Base-by-base conservation (phyloP, 1,284 basidiomycete species). In the Fomitopsis pinicola region DNA sequence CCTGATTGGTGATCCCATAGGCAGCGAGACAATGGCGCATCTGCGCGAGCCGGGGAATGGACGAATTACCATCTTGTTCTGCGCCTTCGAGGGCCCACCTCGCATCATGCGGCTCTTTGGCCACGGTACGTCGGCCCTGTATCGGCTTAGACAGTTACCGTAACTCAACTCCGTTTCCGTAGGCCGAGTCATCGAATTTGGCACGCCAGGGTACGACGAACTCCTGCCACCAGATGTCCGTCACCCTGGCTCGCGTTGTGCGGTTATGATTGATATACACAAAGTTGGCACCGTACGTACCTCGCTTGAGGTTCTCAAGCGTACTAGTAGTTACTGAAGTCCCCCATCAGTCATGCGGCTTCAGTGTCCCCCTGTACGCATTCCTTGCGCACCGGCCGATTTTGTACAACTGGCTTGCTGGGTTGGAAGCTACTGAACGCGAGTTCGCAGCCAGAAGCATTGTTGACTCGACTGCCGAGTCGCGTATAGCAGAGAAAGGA, bases 21-120 rank as follows among this genome's bases (percentile, higher is more conserved):
- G 82, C 2, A 67, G 77, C 30, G 83, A 86, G 67, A 86, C 84
- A 0, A 80, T 84, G 54, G 74, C 85, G 0, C 85, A 87, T 62
- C 36, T 86, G 5, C 77, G 79, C n/a, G 84, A 87, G 69, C 61
- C 52, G 7, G 65, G 65, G 3, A 86, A 87, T 62, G 78, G 80
- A 2, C 73, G 85, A 10, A 78, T 86, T 50, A 85, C 84, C 0
- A 69, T 86, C 60, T 71, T 85, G 74, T 83, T 87, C 70, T 74
- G 69, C 62, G 82, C 83, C 0, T 82, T 86, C 62, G 77, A 84
- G 30, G 84, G 83, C 1, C 77, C 82, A 0, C 81, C 84, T 12
- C 75, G 77, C 42, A 83, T 86, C 61, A 57, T 79, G 35, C 75
- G 84, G 44, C 71, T 86, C 15, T 86, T 77, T 61, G 84, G 83